Evolutionary conservation across 2,329 filamentous ascomycete species (phyloP), one percentile per base, ranked within the genome.

Genomic region (Chaetomiaceae sp.): DNA sequence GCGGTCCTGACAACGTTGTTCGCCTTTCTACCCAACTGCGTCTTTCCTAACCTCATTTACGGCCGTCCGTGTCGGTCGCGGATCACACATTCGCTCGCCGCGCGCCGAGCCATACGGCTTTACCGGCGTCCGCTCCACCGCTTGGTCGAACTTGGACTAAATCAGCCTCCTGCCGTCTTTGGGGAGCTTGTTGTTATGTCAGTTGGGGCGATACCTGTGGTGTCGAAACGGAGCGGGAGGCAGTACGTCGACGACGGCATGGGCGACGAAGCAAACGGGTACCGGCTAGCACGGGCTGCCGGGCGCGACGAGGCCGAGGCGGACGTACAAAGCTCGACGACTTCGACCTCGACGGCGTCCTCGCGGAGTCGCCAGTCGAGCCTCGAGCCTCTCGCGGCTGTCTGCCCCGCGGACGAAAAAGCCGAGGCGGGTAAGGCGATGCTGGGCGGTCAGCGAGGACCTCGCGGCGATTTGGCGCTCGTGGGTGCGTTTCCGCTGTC

Each of bases 191-290:
- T 27, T 39, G 48, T 34, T 6, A 58, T 58, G 56, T 40, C 47
- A 1, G 38, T 32, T 6, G 44, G 38, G 10, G 42, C 36, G 15
- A 50, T 51, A 35, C 43, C 38, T 17, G 50, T 47, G 17, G 48
- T 58, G 33, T 57, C 52, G 14, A 58, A 57, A 36, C 47, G 57
- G 11, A 57, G 50, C 18, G 47, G 34, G 8, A 54, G 52, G 20
- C 40, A 29, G 8, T 53, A 53, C 45, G 38, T 45, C 37, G 51
- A 56, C 22, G 42, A 53, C 35, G 52, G 48, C 24, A 48, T 45
- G 42, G 55, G 51, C 42, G 48, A 49, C 17, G 47, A 47, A 15
- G 11, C 30, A 10, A 19, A 40, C 18, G 43, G 42, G 14, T 19
- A 44, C 26, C 45, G 47, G 3, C 27, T 36, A 9, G 48, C 36